Evolutionary conservation across 495 filamentous ascomycete genomes (phyloP), one percentile per base, ranked within the genome.

Genomic region (Penicillium samsonianum): DNA sequence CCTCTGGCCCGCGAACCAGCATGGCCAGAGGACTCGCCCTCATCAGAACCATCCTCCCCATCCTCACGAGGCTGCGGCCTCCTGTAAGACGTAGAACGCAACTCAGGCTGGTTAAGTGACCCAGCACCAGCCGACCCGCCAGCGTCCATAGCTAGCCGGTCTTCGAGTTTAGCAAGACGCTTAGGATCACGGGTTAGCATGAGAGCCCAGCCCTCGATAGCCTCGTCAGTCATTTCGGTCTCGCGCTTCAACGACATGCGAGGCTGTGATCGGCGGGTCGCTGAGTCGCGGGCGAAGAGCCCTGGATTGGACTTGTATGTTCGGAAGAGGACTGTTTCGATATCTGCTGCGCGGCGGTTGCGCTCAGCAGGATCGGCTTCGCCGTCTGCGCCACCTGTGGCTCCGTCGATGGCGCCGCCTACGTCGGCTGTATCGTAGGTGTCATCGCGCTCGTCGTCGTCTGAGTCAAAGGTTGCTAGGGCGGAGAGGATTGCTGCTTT

Each of bases 361-460:
- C 26, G 57, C 65, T 43, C 69, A 16, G 73, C 70, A 14, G 68
- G 63, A 20, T 78, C 78, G 23, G 68, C 64, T 30, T 78, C 78
- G 25, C 68, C 65, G 46, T 76, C 75, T 33, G 71, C 69, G 51
- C 75, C 74, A 26, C 69, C 52, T 19, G 76, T 69, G 2, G 74
- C 71, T 33, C 79, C 70, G 54, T 95, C 89, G 10, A 96, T 84
- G 4, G 90, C 89, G 11, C 92, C 90, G 53, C 94, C 94, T 6
- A 97, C 91, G 62, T 98, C 94, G 40, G 82, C 89, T 9, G 85
- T 81, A 63, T 98, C 94, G 72, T 98, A 98, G 2, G 94, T 98
- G 67, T 98, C 94, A 73, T 98, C 94, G 33, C 91, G 87, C 74
- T 98, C 94, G 73, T 98, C 94, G 66, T 97, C 93, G 62, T 96